These are phyloP conservation scores for Stephanodiscus triporus DNA, from an alignment of 108 stramenopile genomes.

Conservation along the genomic window DNA sequence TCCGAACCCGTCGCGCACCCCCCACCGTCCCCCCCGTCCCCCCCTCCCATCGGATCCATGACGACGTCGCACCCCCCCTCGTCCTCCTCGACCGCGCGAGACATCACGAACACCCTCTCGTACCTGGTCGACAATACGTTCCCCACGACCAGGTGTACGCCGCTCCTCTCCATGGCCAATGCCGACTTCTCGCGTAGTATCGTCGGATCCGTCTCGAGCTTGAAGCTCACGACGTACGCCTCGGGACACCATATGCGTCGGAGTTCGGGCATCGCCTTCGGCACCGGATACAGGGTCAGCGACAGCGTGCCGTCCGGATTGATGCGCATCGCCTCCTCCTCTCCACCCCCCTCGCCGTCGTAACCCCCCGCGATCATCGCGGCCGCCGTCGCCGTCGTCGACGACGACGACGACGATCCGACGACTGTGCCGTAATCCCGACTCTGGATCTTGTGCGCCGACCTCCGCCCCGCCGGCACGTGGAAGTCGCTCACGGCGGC, in stretches of 20 bases:
- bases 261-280: constrained; percentile 88
- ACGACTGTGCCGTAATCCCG: constrained; percentile 43
- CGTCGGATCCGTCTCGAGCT: constrained; percentile 94
- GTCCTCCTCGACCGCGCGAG: constrained; percentile 28
- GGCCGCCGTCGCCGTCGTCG: neutral
- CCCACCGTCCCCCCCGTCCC: constrained; percentile 1
- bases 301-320: constrained; percentile 49
- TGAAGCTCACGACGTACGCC: constrained; percentile 96
- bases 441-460: constrained; percentile 96
- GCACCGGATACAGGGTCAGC: constrained; percentile 82
- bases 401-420: constrained; percentile 10
- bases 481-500: constrained; percentile 98
- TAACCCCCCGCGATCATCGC: neutral
- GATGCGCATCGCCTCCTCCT: constrained; percentile 4
- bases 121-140: constrained; percentile 91
- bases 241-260: constrained; percentile 86
- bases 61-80: neutral
- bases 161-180: constrained; percentile 85
- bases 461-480: constrained; percentile 77
- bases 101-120: constrained; percentile 76
- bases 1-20: constrained; percentile 27
- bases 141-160: constrained; percentile 95
- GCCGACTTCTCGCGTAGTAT: constrained; percentile 89
- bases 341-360: constrained; percentile 13
- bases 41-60: neutral